A percentile compares a stretch with the other conserved stretches of the same genome.
Evolutionary conservation across 768 basidiomycete genomes (phyloP).

Genomic region (Rubroboletus satanas): DNA sequence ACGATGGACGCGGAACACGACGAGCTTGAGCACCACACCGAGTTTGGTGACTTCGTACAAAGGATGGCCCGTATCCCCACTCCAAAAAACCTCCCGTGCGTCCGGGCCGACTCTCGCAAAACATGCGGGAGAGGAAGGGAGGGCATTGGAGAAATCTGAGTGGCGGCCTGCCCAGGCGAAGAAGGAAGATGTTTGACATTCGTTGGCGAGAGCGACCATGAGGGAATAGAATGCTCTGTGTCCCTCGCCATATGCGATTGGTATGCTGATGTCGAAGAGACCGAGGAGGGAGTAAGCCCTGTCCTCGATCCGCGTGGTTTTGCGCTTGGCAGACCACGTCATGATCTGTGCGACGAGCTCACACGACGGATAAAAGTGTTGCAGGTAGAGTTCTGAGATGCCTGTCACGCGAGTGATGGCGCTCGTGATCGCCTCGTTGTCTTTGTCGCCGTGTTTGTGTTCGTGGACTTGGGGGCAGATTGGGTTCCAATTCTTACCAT

Average conservation of each 20-base stretch:
- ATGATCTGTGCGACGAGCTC: slow-evolving; percentile 6
- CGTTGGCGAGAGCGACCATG: slow-evolving; percentile 11
- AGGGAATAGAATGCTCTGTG: slow-evolving; percentile 8
- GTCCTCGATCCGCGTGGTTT: slow-evolving; percentile 9
- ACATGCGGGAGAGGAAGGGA: slow-evolving; percentile 10
- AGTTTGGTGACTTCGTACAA: slow-evolving; percentile 15
- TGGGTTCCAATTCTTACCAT: slow-evolving; percentile 11
- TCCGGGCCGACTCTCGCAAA: neutral
- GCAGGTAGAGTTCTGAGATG: neutral
- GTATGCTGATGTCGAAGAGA: slow-evolving; percentile 8
- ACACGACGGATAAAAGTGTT: slow-evolving; percentile 1
- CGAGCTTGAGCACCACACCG: slow-evolving; percentile 10
- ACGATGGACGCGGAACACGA: slow-evolving; percentile 6
- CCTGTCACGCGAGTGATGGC: slow-evolving; percentile 5
- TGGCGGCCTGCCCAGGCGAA: slow-evolving; percentile 13
- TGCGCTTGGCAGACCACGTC: slow-evolving; percentile 8
- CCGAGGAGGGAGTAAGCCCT: slow-evolving; percentile 10
- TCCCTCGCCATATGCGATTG: slow-evolving; percentile 10
- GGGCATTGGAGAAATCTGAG: slow-evolving; percentile 6
- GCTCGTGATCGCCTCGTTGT: neutral
- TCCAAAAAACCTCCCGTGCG: neutral
- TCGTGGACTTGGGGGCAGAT: slow-evolving; percentile 1
- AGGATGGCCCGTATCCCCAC: neutral
- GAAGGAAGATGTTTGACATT: slow-evolving; percentile 5
- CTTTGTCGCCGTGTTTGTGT: slow-evolving; percentile 3